Evolutionary conservation across 2,329 filamentous ascomycete genomes (phyloP), one percentile per base, ranked within the genome.

Genomic region (Macrophomina pseudophaseolina): DNA sequence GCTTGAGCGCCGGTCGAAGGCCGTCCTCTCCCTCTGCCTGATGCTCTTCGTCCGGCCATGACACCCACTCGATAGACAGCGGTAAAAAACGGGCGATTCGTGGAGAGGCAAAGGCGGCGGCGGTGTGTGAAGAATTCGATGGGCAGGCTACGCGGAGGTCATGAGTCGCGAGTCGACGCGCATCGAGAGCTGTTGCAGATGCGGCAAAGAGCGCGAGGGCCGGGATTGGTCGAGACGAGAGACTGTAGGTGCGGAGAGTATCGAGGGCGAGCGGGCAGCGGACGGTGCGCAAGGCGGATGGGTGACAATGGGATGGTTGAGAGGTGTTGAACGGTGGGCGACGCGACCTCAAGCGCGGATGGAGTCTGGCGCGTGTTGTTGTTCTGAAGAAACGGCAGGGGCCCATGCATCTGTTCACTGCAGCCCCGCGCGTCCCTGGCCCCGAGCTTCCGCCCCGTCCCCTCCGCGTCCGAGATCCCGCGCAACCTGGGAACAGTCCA

Each of bases 121-220:
- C 9, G 18, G 38, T 28, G 18, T 16, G 44, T 38, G 32, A 14
- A 42, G n/a, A 32, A 35, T 32, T 12, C 30, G 44, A 35, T 49
- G 42, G 9, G 32, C 58, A 32, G 46, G 58, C 58, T 62, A 62
- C n/a, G 58, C 44, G 32, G 42, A 14, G 58, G 32, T 49, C 44
- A 49, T 49, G n/a, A 32, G 16, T 49, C 58, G 58, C 44, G 32
- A 14, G n/a, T 11, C 9, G 30, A 40, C 5, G 32, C 32, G 38
- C 35, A 18, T 11, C 4, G 32, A 54, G 18, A 16, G 53, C 38
- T 14, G 16, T 35, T 28, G 23, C 7, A 11, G 42, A 4, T 14
- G 16, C 4, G 1, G 56, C 56, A 23, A 28, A 3, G 16, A 23
- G 16, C 30, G 30, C 18, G 16, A 23, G 32, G 30, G 6, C 9